Percentiles rank a stretch among this genome's conserved stretches.
These are phyloP conservation scores for Nannochloris sp. DNA, from an alignment of 139 green algal genomes.

Conservation along the genomic window DNA sequence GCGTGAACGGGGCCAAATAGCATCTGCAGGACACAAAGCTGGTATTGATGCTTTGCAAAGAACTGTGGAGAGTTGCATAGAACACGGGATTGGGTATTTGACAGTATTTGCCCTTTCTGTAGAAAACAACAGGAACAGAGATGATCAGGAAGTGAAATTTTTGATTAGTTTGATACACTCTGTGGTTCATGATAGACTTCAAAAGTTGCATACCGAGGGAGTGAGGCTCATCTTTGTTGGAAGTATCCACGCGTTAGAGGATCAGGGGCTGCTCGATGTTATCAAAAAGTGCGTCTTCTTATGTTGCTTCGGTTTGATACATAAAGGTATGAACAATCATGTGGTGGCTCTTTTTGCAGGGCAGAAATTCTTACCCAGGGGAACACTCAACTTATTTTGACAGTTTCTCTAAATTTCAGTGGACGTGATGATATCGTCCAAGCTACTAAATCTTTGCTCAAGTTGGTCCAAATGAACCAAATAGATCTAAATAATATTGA, in stretches of 20 bases:
- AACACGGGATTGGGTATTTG: slow-evolving; percentile 36
- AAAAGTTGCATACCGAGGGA: background rate
- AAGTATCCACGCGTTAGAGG: background rate
- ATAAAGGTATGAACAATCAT: no score
- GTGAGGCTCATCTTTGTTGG: background rate
- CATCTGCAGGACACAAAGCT: slow-evolving; percentile 29
- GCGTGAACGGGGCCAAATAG: slow-evolving; percentile 4
- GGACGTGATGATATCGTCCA: slow-evolving; percentile 47
- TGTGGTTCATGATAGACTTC: background rate
- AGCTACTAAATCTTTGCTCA: no score
- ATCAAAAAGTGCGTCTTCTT: background rate
- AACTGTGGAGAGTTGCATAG: slow-evolving; percentile 24
- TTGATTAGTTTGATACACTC: slow-evolving; percentile 14
- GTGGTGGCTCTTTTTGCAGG: background rate
- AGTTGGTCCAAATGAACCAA: background rate
- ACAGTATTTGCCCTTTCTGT: slow-evolving; percentile 39
- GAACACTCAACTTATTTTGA: slow-evolving; percentile 39
- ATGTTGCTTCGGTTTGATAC: no score
- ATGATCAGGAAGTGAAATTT: slow-evolving; percentile 35
- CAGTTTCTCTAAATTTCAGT: slow-evolving; percentile 51
- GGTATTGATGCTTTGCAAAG: slow-evolving; percentile 39
- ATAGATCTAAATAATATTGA: slow-evolving; percentile 24
- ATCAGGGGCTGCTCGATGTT: background rate
- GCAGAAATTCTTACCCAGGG: slow-evolving; percentile 33
- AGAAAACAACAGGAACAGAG: slow-evolving; percentile 49